A percentile compares a stretch with the other conserved stretches of the same genome.
Evolutionary conservation across 2,329 filamentous ascomycete genomes (phyloP).

Genomic region (Aspergillus spinulosporus): DNA sequence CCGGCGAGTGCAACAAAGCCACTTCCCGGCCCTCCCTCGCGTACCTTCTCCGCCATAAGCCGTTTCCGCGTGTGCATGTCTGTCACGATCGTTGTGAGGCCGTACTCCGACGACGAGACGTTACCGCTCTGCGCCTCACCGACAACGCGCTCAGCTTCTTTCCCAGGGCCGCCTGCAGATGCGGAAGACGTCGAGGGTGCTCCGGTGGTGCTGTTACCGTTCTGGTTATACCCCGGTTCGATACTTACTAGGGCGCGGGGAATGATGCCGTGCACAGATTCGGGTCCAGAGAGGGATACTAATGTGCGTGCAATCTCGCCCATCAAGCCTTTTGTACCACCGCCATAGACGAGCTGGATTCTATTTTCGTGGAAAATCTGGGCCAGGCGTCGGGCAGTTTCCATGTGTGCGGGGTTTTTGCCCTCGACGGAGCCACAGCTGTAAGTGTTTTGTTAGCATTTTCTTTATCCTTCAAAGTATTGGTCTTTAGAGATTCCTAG

Average conservation of each 20-base stretch:
- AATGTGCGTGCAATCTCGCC: conserved; percentile 87
- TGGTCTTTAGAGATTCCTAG: too few relatives aligned
- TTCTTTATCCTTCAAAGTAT: too few relatives aligned
- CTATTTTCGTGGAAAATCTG: conserved; percentile 71
- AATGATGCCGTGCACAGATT: conserved; percentile 89
- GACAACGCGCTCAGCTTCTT: conserved; percentile 56
- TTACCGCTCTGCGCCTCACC: conserved; percentile 49
- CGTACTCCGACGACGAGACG: conserved; percentile 57
- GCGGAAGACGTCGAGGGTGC: conserved; percentile 25
- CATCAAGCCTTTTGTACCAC: conserved; percentile 93
- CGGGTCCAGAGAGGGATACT: conserved; percentile 75
- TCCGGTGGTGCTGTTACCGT: conserved; percentile 12
- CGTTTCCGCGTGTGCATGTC: conserved; percentile 98
- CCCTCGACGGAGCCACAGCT: conserved; percentile 82
- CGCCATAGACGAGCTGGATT: conserved; percentile 88
- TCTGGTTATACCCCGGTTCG: conserved; percentile 52
- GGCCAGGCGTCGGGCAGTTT: conserved; percentile 75
- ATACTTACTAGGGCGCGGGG: conserved; percentile 78
- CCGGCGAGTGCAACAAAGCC: conserved; percentile 88
- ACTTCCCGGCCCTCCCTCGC: conserved; percentile 75
- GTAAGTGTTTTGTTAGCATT: not conserved
- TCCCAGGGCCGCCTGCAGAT: conserved; percentile 41
- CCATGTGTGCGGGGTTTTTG: conserved; percentile 70
- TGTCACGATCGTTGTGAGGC: conserved; percentile 80
- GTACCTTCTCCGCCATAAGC: conserved; percentile 86